A percentile compares a stretch with the other conserved stretches of the same genome.
Conservation (phyloP, 345 rosid species). For the Alliaria petiolata region DNA sequence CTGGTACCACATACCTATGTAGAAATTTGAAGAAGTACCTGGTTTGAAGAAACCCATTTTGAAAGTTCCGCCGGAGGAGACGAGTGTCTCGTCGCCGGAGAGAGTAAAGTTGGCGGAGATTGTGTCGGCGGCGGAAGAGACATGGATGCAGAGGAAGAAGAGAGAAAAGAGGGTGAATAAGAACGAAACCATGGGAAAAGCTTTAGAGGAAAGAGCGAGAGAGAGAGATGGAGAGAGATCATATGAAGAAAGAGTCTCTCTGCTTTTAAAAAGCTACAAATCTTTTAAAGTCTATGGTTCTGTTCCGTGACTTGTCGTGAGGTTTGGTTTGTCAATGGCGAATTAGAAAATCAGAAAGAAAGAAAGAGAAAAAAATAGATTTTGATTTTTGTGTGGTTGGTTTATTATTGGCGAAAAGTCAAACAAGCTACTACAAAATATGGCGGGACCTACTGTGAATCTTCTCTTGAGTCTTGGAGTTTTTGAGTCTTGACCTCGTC, state of each 20-base stretch:
- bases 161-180: neutral
- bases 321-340: conserved; percentile 23
- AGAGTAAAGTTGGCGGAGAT: conserved; percentile 48
- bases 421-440: neutral
- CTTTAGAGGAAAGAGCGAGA: neutral
- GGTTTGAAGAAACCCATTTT: conserved; percentile 67
- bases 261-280: neutral
- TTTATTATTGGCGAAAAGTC: neutral
- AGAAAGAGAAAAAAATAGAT: neutral
- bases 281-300: neutral
- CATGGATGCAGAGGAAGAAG: conserved; percentile 23
- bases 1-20: conserved; percentile 68
- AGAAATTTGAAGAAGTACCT: conserved; percentile 51
- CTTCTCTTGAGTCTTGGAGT: no score
- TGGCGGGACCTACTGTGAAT: neutral
- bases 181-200: conserved; percentile 19
- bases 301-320: conserved; percentile 14
- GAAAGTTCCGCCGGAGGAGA: conserved; percentile 46
- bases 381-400: neutral
- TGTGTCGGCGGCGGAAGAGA: conserved; percentile 44
- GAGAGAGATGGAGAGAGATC: neutral
- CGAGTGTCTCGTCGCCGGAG: conserved; percentile 57
- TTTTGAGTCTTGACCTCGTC: conserved; percentile 28
- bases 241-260: neutral
- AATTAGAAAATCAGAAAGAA: neutral